Evolutionary conservation across 768 basidiomycete genomes (phyloP), one percentile per base, ranked within the genome.

Genomic region (Rhizopogon vesiculosus): DNA sequence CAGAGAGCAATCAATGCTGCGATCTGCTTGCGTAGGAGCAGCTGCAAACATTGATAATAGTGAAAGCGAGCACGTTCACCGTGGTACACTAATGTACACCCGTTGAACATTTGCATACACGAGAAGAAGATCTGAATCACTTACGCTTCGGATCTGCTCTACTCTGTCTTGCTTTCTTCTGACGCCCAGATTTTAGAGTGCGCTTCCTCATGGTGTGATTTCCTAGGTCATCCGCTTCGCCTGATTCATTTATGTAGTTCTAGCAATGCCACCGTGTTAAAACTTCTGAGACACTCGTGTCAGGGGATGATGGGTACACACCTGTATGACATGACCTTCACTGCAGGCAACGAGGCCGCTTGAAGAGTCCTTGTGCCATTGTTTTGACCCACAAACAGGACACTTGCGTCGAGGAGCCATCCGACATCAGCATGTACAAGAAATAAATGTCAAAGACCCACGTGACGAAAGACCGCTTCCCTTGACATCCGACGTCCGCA

Each of bases 241-340:
- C 81, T 9, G 83, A 82, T 71, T 97, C 94, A 43, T 85, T 87
- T 49, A 91, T 77, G 69, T 93, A 94, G 62, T 87, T 84, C 93
- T 95, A 59, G 40, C 42, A 41, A 46, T 33, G 25, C 13, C 49
- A 35, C 31, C 15, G 46, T 33, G 33, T 41, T 16, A 46, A 22
- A 22, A 35, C 8, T 41, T 28, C 33, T 31, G 25, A 54, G 6
- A 31, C n/a, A 13, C 43, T 13, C 19, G 13, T 19, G 33, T 9
- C n/a, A 35, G 40, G 28, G n/a, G 13, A 56, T 18, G 35, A 56
- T 7, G 53, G 51, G 41, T 22, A 62, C 72, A 60, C 66, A 92
- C 93, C 80, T 92, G 89, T 31, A 93, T 79, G 57, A 96, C 82
- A 69, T 97, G 94, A 9, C 94, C 94, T 65, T 97, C 94, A 60